Evolutionary conservation across 805 yeast species (phyloP), one percentile per base, ranked within the genome.

Genomic region (Nakazawaea ishiwadae): DNA sequence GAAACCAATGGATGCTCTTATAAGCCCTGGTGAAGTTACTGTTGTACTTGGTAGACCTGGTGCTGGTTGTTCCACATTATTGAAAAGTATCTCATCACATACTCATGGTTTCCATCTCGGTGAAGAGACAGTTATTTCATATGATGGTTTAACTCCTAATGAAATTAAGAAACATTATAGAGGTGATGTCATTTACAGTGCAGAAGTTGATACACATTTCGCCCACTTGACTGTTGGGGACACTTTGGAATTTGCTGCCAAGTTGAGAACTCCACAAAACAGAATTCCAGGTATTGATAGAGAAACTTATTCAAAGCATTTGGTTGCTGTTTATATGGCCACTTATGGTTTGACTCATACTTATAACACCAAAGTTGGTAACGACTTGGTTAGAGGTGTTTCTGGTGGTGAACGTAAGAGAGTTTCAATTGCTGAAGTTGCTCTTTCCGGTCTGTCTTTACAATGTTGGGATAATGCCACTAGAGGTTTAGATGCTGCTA

Each of bases 41-140:
- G 83, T 82, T 38, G 88, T 84, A 9, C 64, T 84, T 35, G 91
- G 93, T 44, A 73, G 90, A 60, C 91, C 91, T 1, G 91, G 91
- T 53, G 77, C 87, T n/a, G 88, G 89, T 48, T 81, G 88, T 57
- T 73, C 86, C 3, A 80, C 88, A 0, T 62, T 81, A 36, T 63
- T 81, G 51, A 80, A 80, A 51, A 72, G 84, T 4, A 65, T 80
- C 29, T 65, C 81, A 30, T 56, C 79, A 27, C 74, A 77, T 40
- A 76, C 84, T 5, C 73, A 75, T 52, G 86, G 86, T 46, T 77
- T 76, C 55, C 55, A 70, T 24, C 51, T 80, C 24, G 76, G 66
- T 29, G 44, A 58, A 31, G 70, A 68, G 24, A 68, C 84, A 1
- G 48, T 50, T 5, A 64, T 79, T 24, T 60, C 71, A 8, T 80